A percentile compares a stretch with the other conserved stretches of the same genome.
Evolutionary conservation across 495 filamentous ascomycete genomes (phyloP).

Genomic region (Trichocladium uniseriatum): DNA sequence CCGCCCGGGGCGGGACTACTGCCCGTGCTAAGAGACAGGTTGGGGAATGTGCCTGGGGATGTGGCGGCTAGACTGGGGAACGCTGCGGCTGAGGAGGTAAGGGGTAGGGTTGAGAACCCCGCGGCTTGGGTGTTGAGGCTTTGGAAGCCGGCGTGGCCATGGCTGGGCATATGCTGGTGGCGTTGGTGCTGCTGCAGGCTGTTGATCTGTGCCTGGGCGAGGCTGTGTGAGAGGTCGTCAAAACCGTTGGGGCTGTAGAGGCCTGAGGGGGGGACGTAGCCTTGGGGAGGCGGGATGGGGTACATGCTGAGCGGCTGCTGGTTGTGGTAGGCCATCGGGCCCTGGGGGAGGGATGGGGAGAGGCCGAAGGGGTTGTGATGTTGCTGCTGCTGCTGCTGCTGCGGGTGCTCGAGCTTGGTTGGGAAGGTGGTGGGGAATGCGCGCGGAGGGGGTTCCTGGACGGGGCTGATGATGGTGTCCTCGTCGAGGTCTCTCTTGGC

Average conservation of each 20-base stretch:
- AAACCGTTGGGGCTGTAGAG: neutral
- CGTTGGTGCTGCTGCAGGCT: slow-evolving; percentile 6
- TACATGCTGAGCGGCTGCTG: neutral
- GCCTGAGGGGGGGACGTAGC: neutral
- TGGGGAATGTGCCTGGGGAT: neutral
- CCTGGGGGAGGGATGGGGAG: slow-evolving; percentile 4
- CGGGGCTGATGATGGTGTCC: slow-evolving; percentile 54
- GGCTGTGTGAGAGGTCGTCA: slow-evolving; percentile 11
- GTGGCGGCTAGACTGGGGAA: slow-evolving; percentile 19
- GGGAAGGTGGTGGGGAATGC: slow-evolving; percentile 27
- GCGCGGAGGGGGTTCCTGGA: slow-evolving; percentile 44
- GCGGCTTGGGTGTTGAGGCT: slow-evolving; percentile 13
- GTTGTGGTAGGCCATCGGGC: slow-evolving; percentile 14
- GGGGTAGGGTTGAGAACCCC: neutral
- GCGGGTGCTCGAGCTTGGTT: slow-evolving; percentile 25
- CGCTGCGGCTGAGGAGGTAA: slow-evolving; percentile 9
- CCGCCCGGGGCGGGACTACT: neutral
- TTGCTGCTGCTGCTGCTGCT: slow-evolving; percentile 26
- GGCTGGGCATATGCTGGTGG: neutral
- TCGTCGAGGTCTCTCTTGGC: slow-evolving; percentile 45
- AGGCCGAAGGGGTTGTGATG: slow-evolving; percentile 9
- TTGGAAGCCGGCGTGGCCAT: neutral
- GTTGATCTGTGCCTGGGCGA: slow-evolving; percentile 10
- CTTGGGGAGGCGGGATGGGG: slow-evolving; percentile 1
- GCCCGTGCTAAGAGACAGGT: no score